Conservation (phyloP, 2,329 filamentous ascomycete species). For the Cercospora sojina region DNA sequence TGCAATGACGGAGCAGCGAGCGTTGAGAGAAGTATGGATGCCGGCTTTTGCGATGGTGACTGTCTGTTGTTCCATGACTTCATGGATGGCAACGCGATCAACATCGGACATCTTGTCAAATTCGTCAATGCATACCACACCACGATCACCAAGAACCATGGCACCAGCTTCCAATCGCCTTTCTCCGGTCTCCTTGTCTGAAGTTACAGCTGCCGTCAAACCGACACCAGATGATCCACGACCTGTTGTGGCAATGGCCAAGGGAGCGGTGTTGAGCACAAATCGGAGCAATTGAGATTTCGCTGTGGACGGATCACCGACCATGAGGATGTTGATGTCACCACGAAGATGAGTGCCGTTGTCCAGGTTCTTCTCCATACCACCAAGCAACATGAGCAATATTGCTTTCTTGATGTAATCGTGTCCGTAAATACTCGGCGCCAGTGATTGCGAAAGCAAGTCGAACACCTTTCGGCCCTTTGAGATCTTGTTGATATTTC, state of each 20-base stretch:
- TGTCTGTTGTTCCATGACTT: constrained; percentile 99
- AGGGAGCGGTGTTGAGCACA: constrained; percentile 91
- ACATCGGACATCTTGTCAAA: constrained; percentile 99
- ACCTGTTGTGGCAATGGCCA: constrained; percentile 96
- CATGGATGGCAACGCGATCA: constrained; percentile 96
- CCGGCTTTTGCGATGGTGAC: constrained; percentile 98
- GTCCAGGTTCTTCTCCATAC: constrained; percentile 97
- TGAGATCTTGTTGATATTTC: constrained; percentile 96
- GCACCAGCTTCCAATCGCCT: constrained; percentile 92
- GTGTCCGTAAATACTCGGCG: constrained; percentile 94
- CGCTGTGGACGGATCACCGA: constrained; percentile 95
- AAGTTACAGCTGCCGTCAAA: constrained; percentile 93
- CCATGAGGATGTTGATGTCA: constrained; percentile 99
- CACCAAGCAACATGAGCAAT: constrained; percentile 87
- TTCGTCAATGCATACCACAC: constrained; percentile 97
- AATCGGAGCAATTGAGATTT: constrained; percentile 98
- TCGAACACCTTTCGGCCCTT: constrained; percentile 95
- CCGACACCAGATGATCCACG: constrained; percentile 93
- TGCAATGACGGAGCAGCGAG: constrained; percentile 91
- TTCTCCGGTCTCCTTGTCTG: constrained; percentile 96
- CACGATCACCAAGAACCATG: constrained; percentile 96
- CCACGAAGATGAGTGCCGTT: constrained; percentile 97
- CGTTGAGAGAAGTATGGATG: constrained; percentile 96
- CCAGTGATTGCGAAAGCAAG: constrained; percentile 86
- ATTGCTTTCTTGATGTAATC: constrained; percentile 98